A percentile compares a stretch with the other conserved stretches of the same genome.
These are phyloP conservation scores for Polysphondylium violaceum DNA, from an alignment of 78 protist genomes.

Conservation along the genomic window DNA sequence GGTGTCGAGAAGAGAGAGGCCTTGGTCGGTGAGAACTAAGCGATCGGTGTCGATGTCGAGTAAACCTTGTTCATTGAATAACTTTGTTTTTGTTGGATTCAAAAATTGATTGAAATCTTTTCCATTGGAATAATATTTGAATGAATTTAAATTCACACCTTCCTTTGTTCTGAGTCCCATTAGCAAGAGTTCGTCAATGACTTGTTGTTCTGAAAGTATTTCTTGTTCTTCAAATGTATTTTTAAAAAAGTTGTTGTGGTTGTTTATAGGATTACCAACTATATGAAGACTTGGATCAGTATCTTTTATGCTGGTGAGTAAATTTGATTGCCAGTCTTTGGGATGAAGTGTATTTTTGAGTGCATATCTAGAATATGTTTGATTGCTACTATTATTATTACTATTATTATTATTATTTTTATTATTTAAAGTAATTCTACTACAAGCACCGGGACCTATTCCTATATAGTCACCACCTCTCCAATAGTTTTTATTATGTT, in stretches of 20 bases:
- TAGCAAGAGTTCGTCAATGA: conserved; percentile 21
- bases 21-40: neutral
- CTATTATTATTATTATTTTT: neutral
- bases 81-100: neutral
- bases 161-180: conserved; percentile 69
- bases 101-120: neutral
- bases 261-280: too few relatives aligned
- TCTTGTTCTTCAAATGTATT: neutral
- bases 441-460: conserved; percentile 83
- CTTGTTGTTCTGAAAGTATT: conserved; percentile 22
- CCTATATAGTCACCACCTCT: conserved; percentile 83
- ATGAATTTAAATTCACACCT: conserved; percentile 39
- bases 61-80: conserved; percentile 12
- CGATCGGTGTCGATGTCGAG: neutral
- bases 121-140: conserved; percentile 17
- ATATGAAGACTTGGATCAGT: too few relatives aligned
- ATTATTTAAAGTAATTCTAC: conserved; percentile 20
- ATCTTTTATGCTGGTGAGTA: neutral
- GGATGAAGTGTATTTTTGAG: conserved; percentile 31
- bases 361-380: neutral
- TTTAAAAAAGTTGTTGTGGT: neutral
- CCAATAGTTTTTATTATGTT: conserved; percentile 81
- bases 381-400: neutral
- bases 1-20: neutral
- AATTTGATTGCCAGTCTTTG: conserved; percentile 31